Base-by-base conservation (phyloP, 495 filamentous ascomycete species). In the Acidomyces sp. region DNA sequence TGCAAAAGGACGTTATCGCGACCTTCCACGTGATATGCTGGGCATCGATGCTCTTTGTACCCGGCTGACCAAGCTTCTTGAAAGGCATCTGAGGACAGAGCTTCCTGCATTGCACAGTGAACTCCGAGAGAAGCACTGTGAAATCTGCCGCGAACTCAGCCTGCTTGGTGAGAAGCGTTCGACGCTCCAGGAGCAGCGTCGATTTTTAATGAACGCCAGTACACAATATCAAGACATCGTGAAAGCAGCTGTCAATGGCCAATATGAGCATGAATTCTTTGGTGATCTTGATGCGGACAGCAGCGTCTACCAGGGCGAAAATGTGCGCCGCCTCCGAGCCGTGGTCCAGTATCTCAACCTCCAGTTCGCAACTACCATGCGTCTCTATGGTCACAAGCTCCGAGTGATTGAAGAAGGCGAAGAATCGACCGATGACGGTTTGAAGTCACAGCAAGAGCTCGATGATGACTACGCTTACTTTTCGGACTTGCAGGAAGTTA, bases 221-320 rank as follows among this genome's bases (percentile, higher is more conserved):
- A 29, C 10, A 11, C n/a, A n/a, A 1, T 49, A 34, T 16, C 33
- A 35, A 24, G 28, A 18, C 3, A 49, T 79, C 0, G 57, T 70
- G 39, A 68, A 70, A 45, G 59, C 63, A 6, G 63, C 73, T 7
- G 53, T 66, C 0, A 62, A 74, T 33, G 78, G 77, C 2, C 65
- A 60, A 3, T 82, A 81, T 45, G 63, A 57, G 39, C 54, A 71
- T 30, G 23, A 45, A 0, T 80, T 80, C 51, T 82, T 82, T 45
- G 59, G 54, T 1, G 56, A 16, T 4, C 7, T 48, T 23, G 39
- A 39, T 32, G 65, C 42, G 61, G 61, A 4, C 47, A 60, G 24
- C 51, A 59, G 0, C 28, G 19, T 45, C 25, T 37, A 51, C 6
- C 12, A 55, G 0, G 22, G 40, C 17, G 67, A 62, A 9, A 45